Percentiles rank a stretch among this genome's conserved stretches.
phyloP scores from a whole-genome alignment of 805 yeast species.

The Yarrowia phangngaensis region DNA sequence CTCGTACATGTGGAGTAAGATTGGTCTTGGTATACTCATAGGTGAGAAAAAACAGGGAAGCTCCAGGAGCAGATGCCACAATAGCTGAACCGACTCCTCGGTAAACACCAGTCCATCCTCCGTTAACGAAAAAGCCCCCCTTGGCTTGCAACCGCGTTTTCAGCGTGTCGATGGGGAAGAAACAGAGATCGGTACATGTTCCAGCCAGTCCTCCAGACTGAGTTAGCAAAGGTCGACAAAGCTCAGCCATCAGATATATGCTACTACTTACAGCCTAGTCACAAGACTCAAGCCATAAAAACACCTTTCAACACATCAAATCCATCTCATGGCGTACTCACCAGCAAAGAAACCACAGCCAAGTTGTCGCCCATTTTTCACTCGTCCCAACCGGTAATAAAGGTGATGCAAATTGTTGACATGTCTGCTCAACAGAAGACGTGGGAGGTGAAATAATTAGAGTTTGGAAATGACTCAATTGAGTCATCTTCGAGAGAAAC shows the following conservation, averaged over 20 bases:
- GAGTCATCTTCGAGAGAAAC: slow-evolving; percentile 9
- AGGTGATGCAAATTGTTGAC: slow-evolving; percentile 1
- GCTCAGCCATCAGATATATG: no score
- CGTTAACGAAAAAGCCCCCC: slow-evolving; percentile 89
- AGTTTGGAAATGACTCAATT: slow-evolving; percentile 15
- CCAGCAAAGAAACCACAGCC: slow-evolving; percentile 28
- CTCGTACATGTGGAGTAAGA: slow-evolving; percentile 41
- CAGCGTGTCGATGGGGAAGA: slow-evolving; percentile 93
- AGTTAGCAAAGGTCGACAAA: neutral
- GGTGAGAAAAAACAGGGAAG: slow-evolving; percentile 72
- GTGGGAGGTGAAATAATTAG: neutral
- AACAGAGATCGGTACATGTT: slow-evolving; percentile 87
- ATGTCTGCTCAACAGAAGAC: no score
- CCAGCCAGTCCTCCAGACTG: slow-evolving; percentile 87
- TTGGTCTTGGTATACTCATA: slow-evolving; percentile 68
- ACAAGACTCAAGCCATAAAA: neutral
- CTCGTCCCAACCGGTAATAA: neutral
- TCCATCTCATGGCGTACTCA: slow-evolving; percentile 16
- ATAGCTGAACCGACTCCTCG: slow-evolving; percentile 90
- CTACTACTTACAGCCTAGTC: no score
- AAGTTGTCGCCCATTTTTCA: slow-evolving; percentile 27
- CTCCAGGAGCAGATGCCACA: slow-evolving; percentile 89
- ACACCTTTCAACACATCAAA: neutral
- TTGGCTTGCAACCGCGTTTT: slow-evolving; percentile 93
- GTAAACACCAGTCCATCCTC: slow-evolving; percentile 90